Evolutionary conservation across 257 asterid species (phyloP).

Genomic region (Rubia yunnanensis): DNA sequence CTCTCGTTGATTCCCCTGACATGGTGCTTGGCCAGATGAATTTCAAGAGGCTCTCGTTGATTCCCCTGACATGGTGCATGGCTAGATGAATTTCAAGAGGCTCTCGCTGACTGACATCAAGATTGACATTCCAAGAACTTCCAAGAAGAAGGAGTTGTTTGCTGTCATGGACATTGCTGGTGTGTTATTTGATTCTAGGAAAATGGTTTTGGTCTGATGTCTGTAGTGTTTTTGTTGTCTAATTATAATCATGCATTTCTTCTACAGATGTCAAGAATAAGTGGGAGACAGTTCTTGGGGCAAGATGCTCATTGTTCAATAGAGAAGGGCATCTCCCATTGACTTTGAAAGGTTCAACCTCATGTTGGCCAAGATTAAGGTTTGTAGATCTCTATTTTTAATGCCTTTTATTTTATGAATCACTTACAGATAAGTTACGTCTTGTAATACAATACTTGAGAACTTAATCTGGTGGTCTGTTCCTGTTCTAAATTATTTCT

Average conservation of each 20-base stretch:
- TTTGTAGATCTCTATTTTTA: background rate
- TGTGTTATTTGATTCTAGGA: background rate
- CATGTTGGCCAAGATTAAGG: constrained; percentile 91
- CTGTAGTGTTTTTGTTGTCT: background rate
- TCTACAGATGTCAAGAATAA: constrained; percentile 72
- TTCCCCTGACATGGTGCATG: constrained; percentile 83
- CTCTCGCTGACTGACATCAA: constrained; percentile 79
- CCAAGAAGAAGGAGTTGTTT: constrained; percentile 73
- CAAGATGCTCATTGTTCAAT: constrained; percentile 85
- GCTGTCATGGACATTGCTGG: constrained; percentile 97
- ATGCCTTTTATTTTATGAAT: background rate
- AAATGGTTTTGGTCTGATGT: too few species aligned
- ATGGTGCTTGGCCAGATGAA: constrained; percentile 89
- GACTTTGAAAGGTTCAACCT: constrained; percentile 87
- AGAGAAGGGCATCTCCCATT: constrained; percentile 64
- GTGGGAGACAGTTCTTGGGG: constrained; percentile 98
- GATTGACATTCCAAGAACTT: constrained; percentile 74
- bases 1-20: constrained; percentile 86
- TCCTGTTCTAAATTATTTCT: too few species aligned
- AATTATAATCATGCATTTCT: background rate
- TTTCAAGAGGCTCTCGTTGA: constrained; percentile 94
- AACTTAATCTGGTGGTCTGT: too few species aligned
- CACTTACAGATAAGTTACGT: background rate
- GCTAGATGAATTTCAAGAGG: constrained; percentile 91
- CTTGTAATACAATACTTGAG: too few species aligned